Percentiles rank a stretch among this genome's conserved stretches.
Conservation (phyloP, 2,329 filamentous ascomycete genomes). For the Pseudogymnoascus sp. region DNA sequence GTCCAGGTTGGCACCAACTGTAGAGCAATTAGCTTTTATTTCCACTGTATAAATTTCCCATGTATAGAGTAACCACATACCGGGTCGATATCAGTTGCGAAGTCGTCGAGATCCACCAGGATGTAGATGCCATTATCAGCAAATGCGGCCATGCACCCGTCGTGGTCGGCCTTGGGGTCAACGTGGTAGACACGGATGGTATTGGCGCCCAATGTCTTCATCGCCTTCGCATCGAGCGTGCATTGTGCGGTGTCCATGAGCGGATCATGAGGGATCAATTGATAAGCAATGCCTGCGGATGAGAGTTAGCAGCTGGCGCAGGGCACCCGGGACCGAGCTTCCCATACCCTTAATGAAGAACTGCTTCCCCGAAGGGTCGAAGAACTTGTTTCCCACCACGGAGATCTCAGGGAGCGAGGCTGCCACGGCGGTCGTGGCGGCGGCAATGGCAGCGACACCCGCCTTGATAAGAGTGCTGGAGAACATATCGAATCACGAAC, state of each 20-base stretch:
- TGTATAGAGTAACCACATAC: slow-evolving; percentile 30
- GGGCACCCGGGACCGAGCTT: background rate
- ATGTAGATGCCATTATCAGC: slow-evolving; percentile 74
- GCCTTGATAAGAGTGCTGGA: slow-evolving; percentile 17
- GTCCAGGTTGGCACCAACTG: slow-evolving; percentile 62
- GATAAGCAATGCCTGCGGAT: slow-evolving; percentile 61
- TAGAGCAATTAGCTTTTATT: slow-evolving; percentile 13
- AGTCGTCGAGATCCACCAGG: slow-evolving; percentile 75
- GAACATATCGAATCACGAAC: slow-evolving; percentile 17
- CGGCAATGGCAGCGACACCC: slow-evolving; percentile 19
- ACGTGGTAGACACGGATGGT: slow-evolving; percentile 86
- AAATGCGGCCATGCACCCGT: slow-evolving; percentile 73
- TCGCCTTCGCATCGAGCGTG: slow-evolving; percentile 62
- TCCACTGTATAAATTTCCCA: background rate
- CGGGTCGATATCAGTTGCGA: slow-evolving; percentile 58
- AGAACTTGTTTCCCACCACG: slow-evolving; percentile 72
- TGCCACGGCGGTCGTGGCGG: slow-evolving; percentile 18
- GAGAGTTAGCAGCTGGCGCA: background rate
- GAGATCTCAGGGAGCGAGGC: slow-evolving; percentile 40
- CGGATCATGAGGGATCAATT: slow-evolving; percentile 58
- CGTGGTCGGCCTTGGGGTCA: slow-evolving; percentile 60
- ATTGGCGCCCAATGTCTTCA: slow-evolving; percentile 75
- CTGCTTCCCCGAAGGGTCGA: slow-evolving; percentile 69
- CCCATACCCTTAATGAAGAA: slow-evolving; percentile 71
- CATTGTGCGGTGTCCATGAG: slow-evolving; percentile 70